Conservation (phyloP, 2,329 filamentous ascomycete genomes). For the Phyllosticta capitalensis region DNA sequence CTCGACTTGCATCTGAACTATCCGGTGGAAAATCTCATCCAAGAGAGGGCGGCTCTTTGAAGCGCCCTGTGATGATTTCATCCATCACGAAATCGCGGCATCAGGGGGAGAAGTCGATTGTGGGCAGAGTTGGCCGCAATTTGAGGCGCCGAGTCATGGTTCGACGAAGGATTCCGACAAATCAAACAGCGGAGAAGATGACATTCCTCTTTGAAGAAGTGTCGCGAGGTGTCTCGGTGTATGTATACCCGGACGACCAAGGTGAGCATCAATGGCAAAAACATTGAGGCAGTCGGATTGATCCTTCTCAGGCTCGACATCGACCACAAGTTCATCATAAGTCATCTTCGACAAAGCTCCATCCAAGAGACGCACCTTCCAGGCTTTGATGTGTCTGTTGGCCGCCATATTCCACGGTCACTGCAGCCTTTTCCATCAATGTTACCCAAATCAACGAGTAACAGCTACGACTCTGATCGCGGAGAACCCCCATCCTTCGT, state of each 20-base stretch:
- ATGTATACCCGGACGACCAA: no score
- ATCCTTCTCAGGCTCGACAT: neutral
- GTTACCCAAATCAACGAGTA: no score
- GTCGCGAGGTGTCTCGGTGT: no score
- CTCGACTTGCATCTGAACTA: neutral
- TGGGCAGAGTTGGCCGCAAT: neutral
- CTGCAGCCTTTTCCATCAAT: no score
- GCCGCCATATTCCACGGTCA: no score
- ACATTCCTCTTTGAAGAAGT: neutral
- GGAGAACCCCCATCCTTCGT: neutral
- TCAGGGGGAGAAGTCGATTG: neutral
- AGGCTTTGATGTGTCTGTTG: no score
- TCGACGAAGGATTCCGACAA: neutral
- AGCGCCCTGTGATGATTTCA: neutral
- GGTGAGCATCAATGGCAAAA: neutral
- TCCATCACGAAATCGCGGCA: neutral
- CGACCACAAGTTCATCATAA: neutral
- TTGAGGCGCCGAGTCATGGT: neutral
- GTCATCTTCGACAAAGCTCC: no score
- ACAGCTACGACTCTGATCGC: no score
- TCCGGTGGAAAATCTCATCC: neutral
- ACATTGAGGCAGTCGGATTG: neutral
- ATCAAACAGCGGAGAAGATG: neutral
- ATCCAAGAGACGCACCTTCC: no score
- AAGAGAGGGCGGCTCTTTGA: neutral